These are phyloP conservation scores for Chalaropsis thielavioides DNA, from an alignment of 2,329 filamentous ascomycete genomes.

Conservation along the genomic window DNA sequence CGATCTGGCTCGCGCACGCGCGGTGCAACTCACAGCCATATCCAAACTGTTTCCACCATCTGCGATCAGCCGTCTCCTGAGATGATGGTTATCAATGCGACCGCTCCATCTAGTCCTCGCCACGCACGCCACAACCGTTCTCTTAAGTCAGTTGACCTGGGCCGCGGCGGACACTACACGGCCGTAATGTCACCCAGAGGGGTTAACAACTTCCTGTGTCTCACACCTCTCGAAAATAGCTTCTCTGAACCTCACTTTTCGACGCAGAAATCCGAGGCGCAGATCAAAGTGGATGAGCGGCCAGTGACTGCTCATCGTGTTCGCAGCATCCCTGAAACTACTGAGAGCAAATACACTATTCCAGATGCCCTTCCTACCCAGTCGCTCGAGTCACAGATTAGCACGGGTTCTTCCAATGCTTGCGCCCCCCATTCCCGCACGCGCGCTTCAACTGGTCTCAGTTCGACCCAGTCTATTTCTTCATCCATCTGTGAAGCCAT, in stretches of 20 bases:
- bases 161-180: conserved; percentile 20
- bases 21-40: conserved; percentile 13
- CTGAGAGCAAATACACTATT: conserved; percentile 1
- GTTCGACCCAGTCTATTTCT: conserved; percentile 36
- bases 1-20: conserved; percentile 14
- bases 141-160: conserved; percentile 32
- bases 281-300: conserved; percentile 27
- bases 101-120: conserved; percentile 14
- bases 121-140: conserved; percentile 33
- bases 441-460: conserved; percentile 20
- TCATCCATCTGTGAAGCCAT: conserved; percentile 32
- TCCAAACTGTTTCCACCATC: conserved; percentile 5
- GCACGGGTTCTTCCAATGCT: conserved; percentile 6
- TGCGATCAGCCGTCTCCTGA: neutral
- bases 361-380: conserved; percentile 9
- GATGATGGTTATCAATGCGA: conserved; percentile 3
- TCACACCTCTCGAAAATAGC: conserved; percentile 19
- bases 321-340: conserved; percentile 21
- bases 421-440: neutral
- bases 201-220: conserved; percentile 14
- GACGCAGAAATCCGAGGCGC: conserved; percentile 19
- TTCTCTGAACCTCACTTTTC: conserved; percentile 25
- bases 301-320: conserved; percentile 35
- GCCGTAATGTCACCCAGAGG: conserved; percentile 12
- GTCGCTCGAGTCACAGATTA: conserved; percentile 11